Evolutionary conservation across 805 yeast genomes (phyloP), one percentile per base, ranked within the genome.

Genomic region (Spathaspora sp.): DNA sequence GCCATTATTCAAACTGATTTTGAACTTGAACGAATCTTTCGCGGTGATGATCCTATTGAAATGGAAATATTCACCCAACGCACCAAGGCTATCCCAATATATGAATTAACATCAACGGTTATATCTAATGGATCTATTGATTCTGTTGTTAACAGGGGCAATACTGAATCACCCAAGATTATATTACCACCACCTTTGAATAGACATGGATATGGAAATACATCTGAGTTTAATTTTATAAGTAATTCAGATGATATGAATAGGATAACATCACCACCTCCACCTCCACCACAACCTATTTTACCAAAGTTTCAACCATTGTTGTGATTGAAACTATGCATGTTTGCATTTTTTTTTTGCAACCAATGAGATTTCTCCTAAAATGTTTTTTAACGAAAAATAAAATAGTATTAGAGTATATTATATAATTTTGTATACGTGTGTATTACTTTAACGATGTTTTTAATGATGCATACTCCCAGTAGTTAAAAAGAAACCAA

Each of bases 11-110:
- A 58, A 42, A 58, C 68, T 2, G 79, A 74, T 52, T 52, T 58
- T 28, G 78, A 73, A 35, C 50, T 74, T 44, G 78, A 74, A 58
- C 60, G 70, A n/a, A 60, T 74, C 11, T 74, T 74, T 55, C 46
- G 46, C 9, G 55, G 57, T 1, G 67, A 65, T 32, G 64, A 63
- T 18, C 52, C 56, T 18, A 68, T 74, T 26, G 74, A 71, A 49
- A 59, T 74, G 44, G 78, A 74, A 52, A 57, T 74, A 16, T 67
- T 67, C 50, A 65, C 72, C 11, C 74, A 71, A 50, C 55, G 62
- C 31, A 59, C 68, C 28, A 63, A 63, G 42, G 63, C 72, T 5
- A 68, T 72, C 5, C 72, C 76, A 2, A 67, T 70, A 14, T 63
- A 68, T 53, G 74, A 72, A 49, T 45, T 45, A 14, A 45, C 47